Base-by-base conservation (phyloP, 495 filamentous ascomycete genomes). In the Tuber melanosporum region DNA sequence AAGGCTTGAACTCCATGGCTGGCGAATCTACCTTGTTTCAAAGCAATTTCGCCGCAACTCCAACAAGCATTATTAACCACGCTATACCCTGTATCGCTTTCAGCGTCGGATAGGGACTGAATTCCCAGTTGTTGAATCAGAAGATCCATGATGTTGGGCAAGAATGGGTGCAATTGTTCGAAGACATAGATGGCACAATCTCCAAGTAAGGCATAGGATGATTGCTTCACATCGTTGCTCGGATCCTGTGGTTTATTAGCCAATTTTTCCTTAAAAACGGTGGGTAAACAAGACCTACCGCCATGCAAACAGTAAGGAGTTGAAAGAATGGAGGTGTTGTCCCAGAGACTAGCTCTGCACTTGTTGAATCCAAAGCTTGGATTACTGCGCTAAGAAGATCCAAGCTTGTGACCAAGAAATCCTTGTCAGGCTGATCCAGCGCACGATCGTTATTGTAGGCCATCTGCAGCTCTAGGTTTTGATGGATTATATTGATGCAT, bases 41-140 rank as follows among this genome's bases (percentile, higher is more conserved):
- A 90, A 14, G 94, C 91, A 75, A 99, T 96, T 85, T 99, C 95
- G 26, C 95, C 95, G 39, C 90, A 92, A 45, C 94, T 95, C 95
- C 95, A 99, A 86, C 96, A 98, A 44, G 95, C 94, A 83, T 99
- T 99, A 88, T 98, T 99, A 75, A 98, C 88, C 26, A 97, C 95
- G 70, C 92, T 91, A 84, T 97, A 98, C 12, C 91, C 90, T 12
- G 89, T 93, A 39, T 91, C 88, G 43, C 91, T 88, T 76, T 94
- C 92, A 71, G 94, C 91, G 73, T 93, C 90, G 10, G 89, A 85
- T 70, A 93, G 89, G 71, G 89, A 86, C 75, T 93, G 91, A 70
- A 98, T 86, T 81, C 98, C 94, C 46, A 99, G 87, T 80, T 97
- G 94, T 75, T 90, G 89, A 80, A 97, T 88, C n/a, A 98, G 86